Percentiles rank a stretch among this genome's conserved stretches.
phyloP scores from a whole-genome alignment of 2,329 filamentous ascomycete species.

The Phialocephala subalpina region DNA sequence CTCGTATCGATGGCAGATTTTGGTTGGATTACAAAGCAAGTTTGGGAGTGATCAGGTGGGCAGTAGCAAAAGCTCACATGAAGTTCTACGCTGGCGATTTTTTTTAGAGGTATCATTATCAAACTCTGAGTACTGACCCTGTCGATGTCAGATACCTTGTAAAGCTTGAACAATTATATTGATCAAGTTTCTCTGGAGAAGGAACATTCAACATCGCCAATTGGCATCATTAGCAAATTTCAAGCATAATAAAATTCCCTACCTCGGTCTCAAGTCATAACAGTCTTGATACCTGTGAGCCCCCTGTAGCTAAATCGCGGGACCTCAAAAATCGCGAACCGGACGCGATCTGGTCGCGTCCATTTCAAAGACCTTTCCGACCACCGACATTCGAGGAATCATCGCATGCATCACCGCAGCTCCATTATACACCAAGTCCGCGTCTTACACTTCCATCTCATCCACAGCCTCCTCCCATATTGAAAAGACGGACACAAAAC shows the following conservation, averaged over 20 bases:
- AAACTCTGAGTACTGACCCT: too few relatives aligned
- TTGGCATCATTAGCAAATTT: not conserved
- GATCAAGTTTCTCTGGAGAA: too few relatives aligned
- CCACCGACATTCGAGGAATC: constrained; percentile 18
- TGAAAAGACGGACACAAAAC: not conserved
- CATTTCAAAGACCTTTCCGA: not conserved
- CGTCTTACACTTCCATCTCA: not conserved
- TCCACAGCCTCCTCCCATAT: not conserved
- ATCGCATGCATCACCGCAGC: constrained; percentile 10
- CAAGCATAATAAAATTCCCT: not conserved
- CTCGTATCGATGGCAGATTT: not conserved
- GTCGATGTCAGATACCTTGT: too few relatives aligned
- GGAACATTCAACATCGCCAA: too few relatives aligned
- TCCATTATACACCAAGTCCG: not conserved
- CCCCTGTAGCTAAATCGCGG: not conserved
- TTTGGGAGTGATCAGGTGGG: not conserved
- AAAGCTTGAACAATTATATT: too few relatives aligned
- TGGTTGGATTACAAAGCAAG: constrained; percentile 10
- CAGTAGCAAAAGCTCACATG: not conserved
- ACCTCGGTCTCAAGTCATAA: not conserved
- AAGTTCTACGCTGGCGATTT: too few relatives aligned
- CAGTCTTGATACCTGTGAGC: not conserved
- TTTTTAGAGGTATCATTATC: too few relatives aligned
- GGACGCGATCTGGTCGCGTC: constrained; percentile 9
- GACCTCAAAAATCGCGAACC: constrained; percentile 11